Conservation (phyloP, 352 stramenopile genomes). For the Phytopythium cucurbitacearum region DNA sequence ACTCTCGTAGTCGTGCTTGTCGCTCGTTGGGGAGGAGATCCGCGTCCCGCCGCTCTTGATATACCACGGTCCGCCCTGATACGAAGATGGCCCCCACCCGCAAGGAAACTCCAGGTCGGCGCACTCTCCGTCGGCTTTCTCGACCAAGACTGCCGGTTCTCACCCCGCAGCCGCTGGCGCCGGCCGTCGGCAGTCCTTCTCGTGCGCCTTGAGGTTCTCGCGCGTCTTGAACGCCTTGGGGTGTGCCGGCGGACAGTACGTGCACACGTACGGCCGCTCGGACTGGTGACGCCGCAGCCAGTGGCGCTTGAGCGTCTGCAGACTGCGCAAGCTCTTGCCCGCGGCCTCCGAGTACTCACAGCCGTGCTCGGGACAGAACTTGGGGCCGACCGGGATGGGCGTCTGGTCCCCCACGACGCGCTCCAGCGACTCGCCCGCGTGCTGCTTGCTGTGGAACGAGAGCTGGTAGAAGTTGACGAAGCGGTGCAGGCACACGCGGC, state of each 20-base stretch:
- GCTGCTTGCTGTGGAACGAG: conserved; percentile 65
- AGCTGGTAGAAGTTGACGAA: conserved; percentile 73
- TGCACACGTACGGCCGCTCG: conserved; percentile 45
- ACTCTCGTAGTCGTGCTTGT: too few relatives aligned
- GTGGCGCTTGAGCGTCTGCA: conserved; percentile 71
- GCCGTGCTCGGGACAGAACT: conserved; percentile 48
- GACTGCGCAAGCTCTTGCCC: conserved; percentile 51
- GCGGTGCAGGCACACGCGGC: conserved; percentile 42
- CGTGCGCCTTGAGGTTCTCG: conserved; percentile 66
- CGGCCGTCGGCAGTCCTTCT: conserved; percentile 47
- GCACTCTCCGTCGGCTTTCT: too few relatives aligned
- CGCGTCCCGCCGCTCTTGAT: too few relatives aligned
- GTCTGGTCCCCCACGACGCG: conserved; percentile 32
- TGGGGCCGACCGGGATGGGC: conserved; percentile 50
- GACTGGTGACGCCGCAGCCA: conserved; percentile 62
- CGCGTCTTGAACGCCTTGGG: conserved; percentile 67
- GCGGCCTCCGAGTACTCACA: conserved; percentile 45
- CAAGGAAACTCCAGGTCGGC: too few relatives aligned
- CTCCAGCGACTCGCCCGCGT: conserved; percentile 21
- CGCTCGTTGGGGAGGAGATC: too few relatives aligned
- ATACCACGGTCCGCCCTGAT: too few relatives aligned
- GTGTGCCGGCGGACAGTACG: conserved; percentile 25
- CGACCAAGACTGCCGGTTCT: too few relatives aligned
- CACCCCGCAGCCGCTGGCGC: neutral
- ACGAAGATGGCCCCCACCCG: too few relatives aligned